Evolutionary conservation across 345 rosid genomes (phyloP), one percentile per base, ranked within the genome.

Genomic region (Chamaenerion angustifolium): DNA sequence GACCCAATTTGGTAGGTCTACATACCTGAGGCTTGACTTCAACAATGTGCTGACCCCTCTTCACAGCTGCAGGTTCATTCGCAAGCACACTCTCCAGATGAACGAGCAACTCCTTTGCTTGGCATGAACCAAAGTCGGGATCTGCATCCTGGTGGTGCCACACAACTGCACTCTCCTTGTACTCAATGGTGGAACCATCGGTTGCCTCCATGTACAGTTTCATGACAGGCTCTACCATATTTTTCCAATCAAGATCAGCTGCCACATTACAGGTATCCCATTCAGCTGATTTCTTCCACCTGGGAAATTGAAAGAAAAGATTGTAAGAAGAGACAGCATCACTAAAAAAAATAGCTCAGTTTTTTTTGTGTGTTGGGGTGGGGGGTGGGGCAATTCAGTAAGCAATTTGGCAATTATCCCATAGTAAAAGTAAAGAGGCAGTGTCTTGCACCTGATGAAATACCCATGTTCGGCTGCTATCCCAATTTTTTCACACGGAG

Each of bases 121-220:
- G 96, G 74, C 90, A 84, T 16, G 88, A 84, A 46, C 96, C 96
- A 23, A 83, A 83, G 66, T 83, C 94, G 14, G 96, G 94, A 67
- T 88, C 96, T 0, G 96, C 96, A 49, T 88, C 96, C 72, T 77
- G 88, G 70, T 83, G 85, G 61, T 88, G 96, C 96, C 96, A 88
- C 21, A 83, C 96, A 58, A 83, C 53, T 59, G 80, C 96, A 56
- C 90, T 83, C 56, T 83, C 94, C 67, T 88, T 88, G 12, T 44
- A 40, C 73, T 88, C 96, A 57, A 88, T 79, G 49, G 16, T 73
- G 58, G 96, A 83, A 56, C 96, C 96, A 71, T 88, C 90, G 0
- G 96, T 88, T 51, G 96, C 69, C 55, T 88, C 96, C 48, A 71
- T 81, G 60, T 88, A 88, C 13, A 46, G 64, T 60, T 69, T 74